Base-by-base conservation (phyloP, 371 early-diverging fungal species). In the Syncephalis fuscata region DNA sequence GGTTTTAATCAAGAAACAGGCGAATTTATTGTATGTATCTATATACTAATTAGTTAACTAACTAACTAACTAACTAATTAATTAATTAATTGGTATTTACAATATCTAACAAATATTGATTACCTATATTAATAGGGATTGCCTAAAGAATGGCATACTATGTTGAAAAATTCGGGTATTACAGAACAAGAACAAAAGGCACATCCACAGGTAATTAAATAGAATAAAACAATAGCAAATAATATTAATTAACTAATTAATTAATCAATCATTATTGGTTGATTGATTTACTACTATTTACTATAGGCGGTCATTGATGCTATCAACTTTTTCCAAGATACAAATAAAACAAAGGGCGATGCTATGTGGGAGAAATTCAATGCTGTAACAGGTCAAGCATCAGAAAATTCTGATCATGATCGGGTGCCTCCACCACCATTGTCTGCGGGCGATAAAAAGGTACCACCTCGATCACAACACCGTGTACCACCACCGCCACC, bases 141-240 rank as follows among this genome's bases (percentile, higher is more conserved):
- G 44, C 96, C 97, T 25, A 74, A 79, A 53, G 89, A 90, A 60
- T 97, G 97, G 97, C 85, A 89, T 45, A 69, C 73, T 22, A 64
- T 97, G 55, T 71, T 97, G 39, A 75, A 81, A 52, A 82, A 87
- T 53, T 83, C 93, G 43, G 94, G 96, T 45, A 95, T 97, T 56
- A 73, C 92, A 36, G 85, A 89, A 63, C 82, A 87, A 56, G 92
- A 97, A 54, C 93, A 94, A 67, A 74, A 81, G 52, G 85, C 86
- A 23, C 80, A 97, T 60, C 96, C 95, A 15, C 90, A 92, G 61
- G 83, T 71, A 65, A 55, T n/a, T n/a, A 36, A 38, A 32, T 44
- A n/a, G n/a, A 44, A 45, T 14, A 36, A 48, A 45, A 37, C 39
- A 15, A 38, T 45, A 20, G 17, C 20, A 25, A 43, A n/a, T n/a